A percentile compares a stretch with the other conserved stretches of the same genome.
phyloP scores from a whole-genome alignment of 2,329 filamentous ascomycete species.

The Graphilbum fragrans region DNA sequence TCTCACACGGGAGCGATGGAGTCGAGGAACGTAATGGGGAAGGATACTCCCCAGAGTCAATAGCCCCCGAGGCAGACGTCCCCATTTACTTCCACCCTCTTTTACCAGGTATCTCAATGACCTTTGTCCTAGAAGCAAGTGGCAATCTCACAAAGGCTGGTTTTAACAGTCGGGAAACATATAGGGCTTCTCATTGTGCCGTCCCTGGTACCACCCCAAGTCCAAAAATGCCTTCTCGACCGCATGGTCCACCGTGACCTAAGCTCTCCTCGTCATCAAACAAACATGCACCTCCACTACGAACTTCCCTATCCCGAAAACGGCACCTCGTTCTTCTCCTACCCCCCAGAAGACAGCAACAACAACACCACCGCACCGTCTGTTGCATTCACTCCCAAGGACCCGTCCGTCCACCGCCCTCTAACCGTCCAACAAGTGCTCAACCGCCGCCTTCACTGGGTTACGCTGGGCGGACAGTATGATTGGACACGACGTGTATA shows the following conservation, averaged over 20 bases:
- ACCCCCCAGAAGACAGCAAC: conserved; percentile 23
- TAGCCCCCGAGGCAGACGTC: conserved; percentile 11
- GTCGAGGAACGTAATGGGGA: background rate
- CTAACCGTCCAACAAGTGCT: conserved; percentile 59
- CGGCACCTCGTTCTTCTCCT: conserved; percentile 40
- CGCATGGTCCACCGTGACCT: conserved; percentile 58
- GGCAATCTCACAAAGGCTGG: too few species aligned
- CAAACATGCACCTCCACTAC: conserved; percentile 51
- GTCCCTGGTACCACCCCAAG: conserved; percentile 52
- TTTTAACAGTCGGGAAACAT: too few species aligned
- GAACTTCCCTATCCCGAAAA: conserved; percentile 18
- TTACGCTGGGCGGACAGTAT: conserved; percentile 90
- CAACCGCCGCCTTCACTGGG: conserved; percentile 76
- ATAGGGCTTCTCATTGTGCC: conserved; percentile 72
- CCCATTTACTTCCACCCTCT: conserved; percentile 52
- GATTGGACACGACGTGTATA: conserved; percentile 88
- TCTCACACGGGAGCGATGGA: conserved; percentile 9
- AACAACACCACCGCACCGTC: conserved; percentile 28
- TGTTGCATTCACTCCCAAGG: conserved; percentile 54
- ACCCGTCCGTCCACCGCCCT: conserved; percentile 62
- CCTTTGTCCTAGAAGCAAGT: too few species aligned
- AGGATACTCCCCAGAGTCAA: background rate
- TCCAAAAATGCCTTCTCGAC: conserved; percentile 60
- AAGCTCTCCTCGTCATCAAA: conserved; percentile 60
- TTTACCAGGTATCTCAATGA: conserved; percentile 47